Base-by-base conservation (phyloP, 2,329 filamentous ascomycete genomes). In the Dothideomycetidae sp. region DNA sequence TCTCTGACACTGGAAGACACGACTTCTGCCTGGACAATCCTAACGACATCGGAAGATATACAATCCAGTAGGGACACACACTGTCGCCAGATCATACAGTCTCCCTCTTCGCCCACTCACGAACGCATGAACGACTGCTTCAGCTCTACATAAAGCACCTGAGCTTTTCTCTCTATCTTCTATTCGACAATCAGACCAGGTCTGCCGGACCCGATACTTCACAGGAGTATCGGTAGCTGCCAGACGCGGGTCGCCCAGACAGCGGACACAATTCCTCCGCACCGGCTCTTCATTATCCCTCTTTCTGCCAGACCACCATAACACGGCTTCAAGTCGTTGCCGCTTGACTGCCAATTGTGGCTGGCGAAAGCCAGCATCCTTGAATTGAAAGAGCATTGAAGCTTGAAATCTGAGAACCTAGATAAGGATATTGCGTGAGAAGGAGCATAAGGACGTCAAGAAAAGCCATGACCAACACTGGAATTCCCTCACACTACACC, bases 241-340 rank as follows among this genome's bases (percentile, higher is more conserved):
- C 71, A 74, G 73, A 61, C 64, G 71, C 70, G 75, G 71, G 69
- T 63, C 59, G 50, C 54, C 57, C 56, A 55, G 55, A 57, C n/a
- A 61, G 66, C 72, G 75, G 75, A 67, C 85, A 93, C 70, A 64
- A 93, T 93, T 93, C 78, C 80, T 69, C 78, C 73, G 66, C 72
- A 69, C 64, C 80, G 83, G 73, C 74, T 76, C 66, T 80, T 83
- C 64, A 78, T 81, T 62, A 76, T 86, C 56, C 76, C 78, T 56
- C 76, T 86, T 61, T 81, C 79, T 62, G 78, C 78, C 59, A 76
- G 82, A 61, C 86, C 88, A 67, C 86, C 88, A 65, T 94, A 94
- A 90, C 81, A 78, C 73, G 68, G 66, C 64, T 61, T 53, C 68
- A 70, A 70, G 78, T 72, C 75, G 73, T 75, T 75, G 53, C 50